Conservation (phyloP, 225 moss, liverwort and hornwort species). For the Antitrichia curtipendula region DNA sequence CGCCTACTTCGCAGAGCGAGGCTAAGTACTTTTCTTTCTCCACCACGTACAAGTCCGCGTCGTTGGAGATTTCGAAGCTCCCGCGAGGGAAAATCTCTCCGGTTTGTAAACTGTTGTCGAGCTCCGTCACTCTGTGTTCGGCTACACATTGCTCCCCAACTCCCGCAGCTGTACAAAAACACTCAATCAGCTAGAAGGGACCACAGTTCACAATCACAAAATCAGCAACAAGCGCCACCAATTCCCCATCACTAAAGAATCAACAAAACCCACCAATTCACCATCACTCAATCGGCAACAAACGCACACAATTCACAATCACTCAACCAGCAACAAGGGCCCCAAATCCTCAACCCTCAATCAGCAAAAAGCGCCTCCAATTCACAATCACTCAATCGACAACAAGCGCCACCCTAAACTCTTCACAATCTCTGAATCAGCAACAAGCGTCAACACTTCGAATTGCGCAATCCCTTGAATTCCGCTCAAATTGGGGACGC, state of each 20-base stretch:
- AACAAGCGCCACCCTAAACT: background rate
- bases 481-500: too few species aligned
- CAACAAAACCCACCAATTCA: background rate
- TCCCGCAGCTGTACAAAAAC: background rate
- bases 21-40: constrained; percentile 83
- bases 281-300: background rate
- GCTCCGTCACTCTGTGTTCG: constrained; percentile 23
- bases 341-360: background rate
- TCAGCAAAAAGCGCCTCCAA: background rate
- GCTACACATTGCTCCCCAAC: background rate
- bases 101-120: constrained; percentile 44
- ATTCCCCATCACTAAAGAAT: background rate
- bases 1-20: constrained; percentile 28
- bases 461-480: background rate
- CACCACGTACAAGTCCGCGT: constrained; percentile 57
- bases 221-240: background rate
- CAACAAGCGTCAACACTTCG: background rate
- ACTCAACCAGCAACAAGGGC: background rate
- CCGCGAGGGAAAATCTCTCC: constrained; percentile 53
- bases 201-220: background rate
- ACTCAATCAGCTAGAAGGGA: background rate
- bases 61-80: constrained; percentile 13
- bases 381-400: background rate
- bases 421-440: background rate
- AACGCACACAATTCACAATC: background rate